A percentile compares a stretch with the other conserved stretches of the same genome.
Conservation (phyloP, 1,139 yeast species). For the Taiozyma sp. region DNA sequence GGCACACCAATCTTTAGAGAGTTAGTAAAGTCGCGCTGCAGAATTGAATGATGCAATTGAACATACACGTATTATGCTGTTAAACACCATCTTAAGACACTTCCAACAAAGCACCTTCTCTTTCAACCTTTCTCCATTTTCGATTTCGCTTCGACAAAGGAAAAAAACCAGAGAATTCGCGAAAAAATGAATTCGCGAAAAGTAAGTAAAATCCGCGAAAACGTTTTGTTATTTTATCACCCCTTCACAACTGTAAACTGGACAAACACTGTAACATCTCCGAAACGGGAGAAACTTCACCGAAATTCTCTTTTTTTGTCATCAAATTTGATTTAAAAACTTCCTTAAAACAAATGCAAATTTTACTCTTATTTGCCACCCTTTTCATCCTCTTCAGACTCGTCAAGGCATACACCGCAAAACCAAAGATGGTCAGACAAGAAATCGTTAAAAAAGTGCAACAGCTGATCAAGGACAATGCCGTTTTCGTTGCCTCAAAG, state of each 20-base stretch:
- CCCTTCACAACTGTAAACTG: background rate
- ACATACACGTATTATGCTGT: background rate
- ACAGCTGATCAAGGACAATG: conserved; percentile 58
- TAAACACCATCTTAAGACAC: background rate
- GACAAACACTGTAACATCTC: background rate
- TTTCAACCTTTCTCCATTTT: background rate
- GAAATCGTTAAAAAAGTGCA: conserved; percentile 56
- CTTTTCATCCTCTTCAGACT: background rate
- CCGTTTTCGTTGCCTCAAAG: conserved; percentile 84
- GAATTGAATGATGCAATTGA: background rate
- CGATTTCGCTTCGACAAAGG: background rate
- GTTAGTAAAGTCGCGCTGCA: background rate
- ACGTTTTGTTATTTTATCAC: background rate
- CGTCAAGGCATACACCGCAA: background rate
- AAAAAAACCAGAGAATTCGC: background rate
- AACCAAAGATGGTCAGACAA: conserved; percentile 36
- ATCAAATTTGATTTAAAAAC: background rate
- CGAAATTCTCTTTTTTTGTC: background rate
- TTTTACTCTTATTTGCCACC: background rate
- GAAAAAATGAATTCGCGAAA: too few species aligned
- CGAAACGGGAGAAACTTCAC: background rate
- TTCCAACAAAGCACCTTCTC: background rate
- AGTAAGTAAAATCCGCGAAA: background rate
- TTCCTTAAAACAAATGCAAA: background rate
- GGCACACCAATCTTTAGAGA: conserved; percentile 3